These are phyloP conservation scores for Monosporascus sp. DNA, from an alignment of 2,329 filamentous ascomycete species.

Conservation along the genomic window DNA sequence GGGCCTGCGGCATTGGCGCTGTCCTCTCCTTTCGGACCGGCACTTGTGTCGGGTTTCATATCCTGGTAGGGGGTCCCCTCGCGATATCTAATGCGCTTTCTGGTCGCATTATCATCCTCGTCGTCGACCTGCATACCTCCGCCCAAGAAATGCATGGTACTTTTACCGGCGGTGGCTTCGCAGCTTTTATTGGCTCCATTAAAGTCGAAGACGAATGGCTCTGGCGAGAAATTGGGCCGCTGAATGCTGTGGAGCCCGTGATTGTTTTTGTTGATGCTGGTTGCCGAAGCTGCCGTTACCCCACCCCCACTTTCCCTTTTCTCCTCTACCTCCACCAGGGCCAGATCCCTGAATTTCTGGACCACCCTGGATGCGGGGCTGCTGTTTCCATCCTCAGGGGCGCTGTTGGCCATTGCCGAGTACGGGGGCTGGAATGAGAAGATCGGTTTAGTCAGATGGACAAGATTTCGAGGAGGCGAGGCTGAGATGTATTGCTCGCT, in stretches of 20 bases:
- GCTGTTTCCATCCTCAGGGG: constrained; percentile 39
- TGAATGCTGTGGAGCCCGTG: background rate
- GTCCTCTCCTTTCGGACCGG: constrained; percentile 7
- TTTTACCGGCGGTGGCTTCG: background rate
- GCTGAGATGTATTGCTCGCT: constrained; percentile 23
- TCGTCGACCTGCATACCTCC: constrained; percentile 25
- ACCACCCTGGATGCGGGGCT: constrained; percentile 50
- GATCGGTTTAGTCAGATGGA: constrained; percentile 13
- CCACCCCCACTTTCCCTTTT: constrained; percentile 28
- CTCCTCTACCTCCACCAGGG: constrained; percentile 24
- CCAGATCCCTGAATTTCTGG: constrained; percentile 46
- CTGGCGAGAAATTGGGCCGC: constrained; percentile 12
- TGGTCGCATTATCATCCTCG: constrained; percentile 21
- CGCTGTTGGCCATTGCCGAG: constrained; percentile 13
- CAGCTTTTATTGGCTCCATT: constrained; percentile 14
- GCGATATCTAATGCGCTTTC: constrained; percentile 34
- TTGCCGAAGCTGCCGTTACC: constrained; percentile 22
- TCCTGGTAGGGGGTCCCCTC: constrained; percentile 16
- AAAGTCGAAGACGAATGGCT: constrained; percentile 21
- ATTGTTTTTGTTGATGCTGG: constrained; percentile 5
- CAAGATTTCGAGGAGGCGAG: constrained; percentile 20
- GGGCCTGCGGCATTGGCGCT: constrained; percentile 7
- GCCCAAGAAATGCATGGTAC: background rate
- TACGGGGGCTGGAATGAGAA: constrained; percentile 41
- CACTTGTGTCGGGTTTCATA: background rate